Conservation (phyloP, 1,284 basidiomycete genomes). For the Pyrrhoderma lamaoense region DNA sequence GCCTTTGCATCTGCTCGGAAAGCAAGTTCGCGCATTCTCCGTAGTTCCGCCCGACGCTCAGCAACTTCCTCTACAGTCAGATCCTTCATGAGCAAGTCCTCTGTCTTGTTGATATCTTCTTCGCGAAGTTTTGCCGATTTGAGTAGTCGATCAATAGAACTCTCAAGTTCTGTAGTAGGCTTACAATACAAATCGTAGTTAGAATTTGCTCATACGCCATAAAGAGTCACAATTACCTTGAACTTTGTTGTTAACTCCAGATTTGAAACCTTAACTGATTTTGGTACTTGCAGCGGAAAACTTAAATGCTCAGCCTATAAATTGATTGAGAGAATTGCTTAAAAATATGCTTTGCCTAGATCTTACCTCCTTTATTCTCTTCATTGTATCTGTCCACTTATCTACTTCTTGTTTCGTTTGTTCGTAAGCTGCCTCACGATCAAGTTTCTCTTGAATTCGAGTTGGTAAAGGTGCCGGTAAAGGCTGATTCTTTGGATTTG, state of each 20-base stretch:
- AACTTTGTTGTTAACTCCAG: constrained; percentile 76
- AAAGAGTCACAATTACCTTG: constrained; percentile 42
- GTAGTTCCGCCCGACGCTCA: constrained; percentile 72
- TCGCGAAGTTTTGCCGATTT: constrained; percentile 76
- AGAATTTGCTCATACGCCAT: background rate
- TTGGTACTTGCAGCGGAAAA: constrained; percentile 79
- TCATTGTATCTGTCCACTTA: constrained; percentile 93
- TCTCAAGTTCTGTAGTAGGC: constrained; percentile 77
- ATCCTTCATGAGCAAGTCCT: constrained; percentile 77
- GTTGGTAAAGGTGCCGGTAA: constrained; percentile 84
- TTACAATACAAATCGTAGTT: constrained; percentile 23
- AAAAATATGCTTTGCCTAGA: background rate
- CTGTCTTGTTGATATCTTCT: constrained; percentile 67
- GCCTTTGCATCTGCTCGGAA: constrained; percentile 92
- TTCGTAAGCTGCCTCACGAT: constrained; percentile 92
- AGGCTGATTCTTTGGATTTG: constrained; percentile 45
- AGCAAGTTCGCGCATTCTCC: constrained; percentile 87
- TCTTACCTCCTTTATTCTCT: constrained; percentile 69
- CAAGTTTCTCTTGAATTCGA: constrained; percentile 82
- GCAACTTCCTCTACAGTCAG: constrained; percentile 80
- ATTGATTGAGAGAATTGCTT: background rate
- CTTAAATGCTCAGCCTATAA: constrained; percentile 81
- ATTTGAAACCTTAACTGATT: constrained; percentile 56
- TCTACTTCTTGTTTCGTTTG: constrained; percentile 88
- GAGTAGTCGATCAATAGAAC: constrained; percentile 68